Evolutionary conservation across 371 early-diverging fungal genomes (phyloP), one percentile per base, ranked within the genome.

Genomic region (Zopfochytrium polystomum): DNA sequence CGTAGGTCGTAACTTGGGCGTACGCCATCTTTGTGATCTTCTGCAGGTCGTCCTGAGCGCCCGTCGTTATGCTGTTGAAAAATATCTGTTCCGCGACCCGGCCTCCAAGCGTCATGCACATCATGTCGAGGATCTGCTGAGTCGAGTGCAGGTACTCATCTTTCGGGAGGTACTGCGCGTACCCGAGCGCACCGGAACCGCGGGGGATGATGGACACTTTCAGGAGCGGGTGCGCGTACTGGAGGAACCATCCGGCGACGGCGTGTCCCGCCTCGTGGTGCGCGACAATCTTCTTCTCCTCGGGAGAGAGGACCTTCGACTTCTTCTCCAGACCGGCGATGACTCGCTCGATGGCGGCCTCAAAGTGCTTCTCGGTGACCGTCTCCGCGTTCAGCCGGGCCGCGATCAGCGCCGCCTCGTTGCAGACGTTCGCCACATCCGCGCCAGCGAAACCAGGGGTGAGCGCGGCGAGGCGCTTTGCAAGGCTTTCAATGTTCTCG

Each of bases 251-350:
- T 30, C 98, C 99, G 23, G 90, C 94, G 30, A 99, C 93, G 43
- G 99, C 99, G 67, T 99, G 98, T 3, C 99, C 99, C 35, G 98
- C 98, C 79, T 99, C 99, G 72, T 99, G 99, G 73, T 98, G 95
- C 22, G 99, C 98, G 22, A 99, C 98, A 6, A 92, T 95, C 79
- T 89, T 94, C 88, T 98, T 99, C 75, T 99, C 98, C 63, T 95
- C 93, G 0, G 99, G 96, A 11, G 93, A 89, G 52, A 99, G 76
- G 1, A 96, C 91, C 38, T 91, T 87, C 29, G 92, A 89, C 74
- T 94, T 95, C 85, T 95, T 96, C 76, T 98, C 98, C 20, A 97
- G 77, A 48, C 99, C 99, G 22, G 91, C 98, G 79, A 99, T 91
- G 48, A 99, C 99, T 60, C 99, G 89, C 69, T 99, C 99, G 62